These are phyloP conservation scores for Exserohilum rostratum DNA, from an alignment of 2,329 filamentous ascomycete species.

Conservation along the genomic window DNA sequence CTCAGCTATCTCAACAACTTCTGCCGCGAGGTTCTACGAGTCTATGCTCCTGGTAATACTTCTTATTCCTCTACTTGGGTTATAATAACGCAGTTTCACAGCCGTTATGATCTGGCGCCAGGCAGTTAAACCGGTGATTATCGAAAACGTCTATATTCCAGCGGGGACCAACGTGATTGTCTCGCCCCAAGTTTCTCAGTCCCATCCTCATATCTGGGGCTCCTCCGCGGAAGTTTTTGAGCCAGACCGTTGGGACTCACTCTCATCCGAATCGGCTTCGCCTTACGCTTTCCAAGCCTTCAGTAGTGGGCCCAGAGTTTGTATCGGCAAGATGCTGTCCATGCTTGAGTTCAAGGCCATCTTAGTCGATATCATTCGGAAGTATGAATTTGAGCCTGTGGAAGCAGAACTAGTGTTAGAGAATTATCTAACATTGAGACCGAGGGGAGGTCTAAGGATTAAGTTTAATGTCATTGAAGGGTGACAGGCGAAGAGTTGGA, in stretches of 20 bases:
- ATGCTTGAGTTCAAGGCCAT: constrained; percentile 28
- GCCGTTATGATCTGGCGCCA: too few relatives aligned
- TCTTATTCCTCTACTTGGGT: background rate
- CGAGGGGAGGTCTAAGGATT: too few relatives aligned
- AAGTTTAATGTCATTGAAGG: too few relatives aligned
- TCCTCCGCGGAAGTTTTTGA: constrained; percentile 4
- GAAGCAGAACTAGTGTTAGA: too few relatives aligned
- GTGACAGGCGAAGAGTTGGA: too few relatives aligned
- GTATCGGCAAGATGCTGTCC: constrained; percentile 25
- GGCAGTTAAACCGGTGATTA: background rate
- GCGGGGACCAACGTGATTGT: constrained; percentile 13
- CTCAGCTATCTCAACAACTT: constrained; percentile 18
- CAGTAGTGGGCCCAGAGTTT: constrained; percentile 20
- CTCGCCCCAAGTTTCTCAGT: constrained; percentile 13
- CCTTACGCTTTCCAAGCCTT: constrained; percentile 28
- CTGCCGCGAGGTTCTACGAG: constrained; percentile 14
- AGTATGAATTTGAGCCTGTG: constrained; percentile 9
- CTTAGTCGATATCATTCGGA: constrained; percentile 16
- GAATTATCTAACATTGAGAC: too few relatives aligned
- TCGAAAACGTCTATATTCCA: constrained; percentile 11
- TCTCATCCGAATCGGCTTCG: constrained; percentile 6
- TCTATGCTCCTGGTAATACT: constrained; percentile 16
- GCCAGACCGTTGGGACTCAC: constrained; percentile 17
- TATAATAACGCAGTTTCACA: too few relatives aligned
- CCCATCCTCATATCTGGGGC: constrained; percentile 14